Evolutionary conservation across 1,139 yeast species (phyloP).

Genomic region (Geotrichum carabidarum): DNA sequence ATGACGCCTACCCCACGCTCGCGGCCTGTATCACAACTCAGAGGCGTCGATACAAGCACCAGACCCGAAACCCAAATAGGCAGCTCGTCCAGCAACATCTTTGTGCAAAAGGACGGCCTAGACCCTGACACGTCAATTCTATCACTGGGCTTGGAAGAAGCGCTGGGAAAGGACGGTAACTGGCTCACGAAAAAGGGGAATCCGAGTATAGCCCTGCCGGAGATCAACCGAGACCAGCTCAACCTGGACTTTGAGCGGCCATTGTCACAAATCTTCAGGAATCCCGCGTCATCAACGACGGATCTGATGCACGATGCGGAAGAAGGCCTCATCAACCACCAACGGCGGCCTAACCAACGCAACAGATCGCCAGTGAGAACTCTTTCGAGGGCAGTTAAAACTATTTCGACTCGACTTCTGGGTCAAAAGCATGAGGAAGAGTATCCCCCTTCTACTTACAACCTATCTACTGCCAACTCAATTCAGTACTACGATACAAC

Average conservation of each 20-base stretch:
- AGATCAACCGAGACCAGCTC: conserved; percentile 1
- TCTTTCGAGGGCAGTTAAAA: conserved; percentile 14
- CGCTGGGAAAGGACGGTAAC: conserved; percentile 27
- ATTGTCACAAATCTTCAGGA: neutral
- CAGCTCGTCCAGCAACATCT: neutral
- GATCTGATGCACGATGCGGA: conserved; percentile 3
- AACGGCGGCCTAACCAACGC: neutral
- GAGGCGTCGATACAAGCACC: conserved; percentile 5
- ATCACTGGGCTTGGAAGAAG: conserved; percentile 26
- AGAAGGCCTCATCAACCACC: conserved; percentile 1
- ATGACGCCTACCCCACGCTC: too few species aligned
- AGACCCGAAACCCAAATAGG: neutral
- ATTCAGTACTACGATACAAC: neutral
- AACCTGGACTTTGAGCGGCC: conserved; percentile 2
- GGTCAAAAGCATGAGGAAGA: conserved; percentile 4
- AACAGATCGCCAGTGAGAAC: conserved; percentile 8
- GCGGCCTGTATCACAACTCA: neutral
- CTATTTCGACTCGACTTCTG: conserved; percentile 6
- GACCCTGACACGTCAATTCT: neutral
- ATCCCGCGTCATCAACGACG: neutral
- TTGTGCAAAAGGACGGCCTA: neutral
- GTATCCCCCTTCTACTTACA: neutral
- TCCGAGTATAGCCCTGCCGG: neutral
- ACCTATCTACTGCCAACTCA: neutral
- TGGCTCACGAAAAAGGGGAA: conserved; percentile 10